Base-by-base conservation (phyloP, 2,329 filamentous ascomycete species). In the Colletotrichum cereale region DNA sequence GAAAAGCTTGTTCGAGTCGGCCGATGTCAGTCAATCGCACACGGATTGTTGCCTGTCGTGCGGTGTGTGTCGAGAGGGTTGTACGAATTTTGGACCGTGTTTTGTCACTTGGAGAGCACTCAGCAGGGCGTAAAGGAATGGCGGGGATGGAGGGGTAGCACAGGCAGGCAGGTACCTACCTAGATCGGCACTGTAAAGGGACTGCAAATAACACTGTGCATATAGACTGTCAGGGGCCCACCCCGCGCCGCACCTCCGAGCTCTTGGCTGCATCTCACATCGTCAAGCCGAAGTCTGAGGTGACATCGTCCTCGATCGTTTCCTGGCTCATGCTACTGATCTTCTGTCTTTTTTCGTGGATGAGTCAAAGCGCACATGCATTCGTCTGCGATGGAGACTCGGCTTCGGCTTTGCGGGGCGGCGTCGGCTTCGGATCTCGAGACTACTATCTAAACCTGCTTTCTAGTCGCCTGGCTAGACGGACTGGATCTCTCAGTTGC, bases 91-190 rank as follows among this genome's bases (percentile, higher is more conserved):
- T 36, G 56, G 29, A 38, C 29, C 47, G 57, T 56, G 29, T 65
- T 71, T 67, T 67, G 36, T 57, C 55, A 47, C 36, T 56, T 36
- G 56, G 67, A 53, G 62, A 53, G 34, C 24, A 38, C 62, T 47
- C 16, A 53, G 42, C 38, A 47, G 36, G 47, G 50, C 24, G 29
- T 21, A 50, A 29, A 58, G 34, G 18, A 52, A 66, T 47, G 53
- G 63, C 38, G 52, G 63, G 63, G 55, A 48, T 66, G 63, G 63
- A 57, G 63, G 63, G 63, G 55, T 66, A 60, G 63, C 52, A 60
- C 53, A 31, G 38, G 21, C 21, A 29, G 14, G 14, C 24, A 24
- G 21, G 5, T n/a, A n/a, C 6, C 6, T 38, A 10, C 1, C 8
- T 40, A 18, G 31, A 18, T 55, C 38, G 18, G 44, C 21, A 62